These are phyloP conservation scores for Oryza australiensis DNA, from an alignment of 176 grass and related monocot species.

Conservation along the genomic window DNA sequence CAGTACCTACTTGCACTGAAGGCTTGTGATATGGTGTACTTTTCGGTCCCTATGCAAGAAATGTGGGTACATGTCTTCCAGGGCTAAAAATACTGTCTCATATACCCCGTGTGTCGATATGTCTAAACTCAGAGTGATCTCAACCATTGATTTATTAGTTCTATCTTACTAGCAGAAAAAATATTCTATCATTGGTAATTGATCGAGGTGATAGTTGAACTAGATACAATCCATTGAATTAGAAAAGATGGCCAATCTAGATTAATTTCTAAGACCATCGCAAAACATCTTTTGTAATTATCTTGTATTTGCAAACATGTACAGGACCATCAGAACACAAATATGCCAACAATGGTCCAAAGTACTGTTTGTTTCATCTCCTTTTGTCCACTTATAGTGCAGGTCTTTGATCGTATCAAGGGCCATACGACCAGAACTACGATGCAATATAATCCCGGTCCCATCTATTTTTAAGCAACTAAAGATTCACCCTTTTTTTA, in stretches of 20 bases:
- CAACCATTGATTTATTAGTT: no score
- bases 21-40: neutral
- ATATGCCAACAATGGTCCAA: conserved; percentile 19
- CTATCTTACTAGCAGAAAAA: no score
- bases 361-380: conserved; percentile 5
- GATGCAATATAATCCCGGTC: neutral
- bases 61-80: neutral
- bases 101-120: neutral
- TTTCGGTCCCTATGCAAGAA: neutral
- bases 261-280: no score
- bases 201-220: no score
- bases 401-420: conserved; percentile 7
- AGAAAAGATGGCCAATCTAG: no score
- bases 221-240: no score
- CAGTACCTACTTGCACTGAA: neutral
- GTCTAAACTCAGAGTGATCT: neutral
- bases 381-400: conserved; percentile 1
- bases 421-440: neutral
- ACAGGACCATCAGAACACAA: conserved; percentile 17
- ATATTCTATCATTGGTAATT: no score
- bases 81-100: neutral
- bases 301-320: conserved; percentile 23
- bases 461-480: neutral
- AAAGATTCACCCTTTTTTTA: neutral
- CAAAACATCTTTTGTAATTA: neutral